Conservation (phyloP, 495 filamentous ascomycete species). For the Aspergillus leporis region DNA sequence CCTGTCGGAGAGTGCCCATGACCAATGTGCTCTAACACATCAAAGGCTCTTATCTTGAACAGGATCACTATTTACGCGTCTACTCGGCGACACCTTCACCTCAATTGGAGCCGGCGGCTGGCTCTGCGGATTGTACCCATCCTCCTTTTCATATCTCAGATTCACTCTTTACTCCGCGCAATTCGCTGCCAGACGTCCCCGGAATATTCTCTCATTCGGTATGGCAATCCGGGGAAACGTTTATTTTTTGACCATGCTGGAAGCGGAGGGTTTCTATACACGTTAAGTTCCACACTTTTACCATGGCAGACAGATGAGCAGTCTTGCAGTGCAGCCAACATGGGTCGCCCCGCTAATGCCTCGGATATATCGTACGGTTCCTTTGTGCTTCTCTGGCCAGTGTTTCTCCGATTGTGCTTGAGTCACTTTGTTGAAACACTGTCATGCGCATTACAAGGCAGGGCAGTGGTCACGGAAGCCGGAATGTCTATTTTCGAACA, state of each 20-base stretch:
- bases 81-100: slow-evolving; percentile 69
- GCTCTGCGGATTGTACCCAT: slow-evolving; percentile 74
- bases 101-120: slow-evolving; percentile 72
- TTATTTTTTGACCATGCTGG: slow-evolving; percentile 73
- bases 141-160: slow-evolving; percentile 69
- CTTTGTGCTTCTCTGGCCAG: slow-evolving; percentile 80
- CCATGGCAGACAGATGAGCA: slow-evolving; percentile 66
- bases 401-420: slow-evolving; percentile 78
- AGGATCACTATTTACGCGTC: slow-evolving; percentile 92
- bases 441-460: slow-evolving; percentile 86
- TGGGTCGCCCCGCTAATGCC: slow-evolving; percentile 57
- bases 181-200: slow-evolving; percentile 92
- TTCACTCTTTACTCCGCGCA: slow-evolving; percentile 69
- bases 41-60: slow-evolving; percentile 81
- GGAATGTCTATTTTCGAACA: slow-evolving; percentile 98
- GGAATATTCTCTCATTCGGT: slow-evolving; percentile 68
- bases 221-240: slow-evolving; percentile 66
- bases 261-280: slow-evolving; percentile 67
- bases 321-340: slow-evolving; percentile 70
- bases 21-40: slow-evolving; percentile 15
- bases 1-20: not conserved
- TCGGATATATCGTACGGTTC: slow-evolving; percentile 63
- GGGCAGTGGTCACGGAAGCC: slow-evolving; percentile 74
- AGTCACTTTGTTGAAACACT: slow-evolving; percentile 88
- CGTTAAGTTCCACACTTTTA: slow-evolving; percentile 64